Evolutionary conservation across 2,329 filamentous ascomycete species (phyloP).

Genomic region (Colletotrichum tabaci): DNA sequence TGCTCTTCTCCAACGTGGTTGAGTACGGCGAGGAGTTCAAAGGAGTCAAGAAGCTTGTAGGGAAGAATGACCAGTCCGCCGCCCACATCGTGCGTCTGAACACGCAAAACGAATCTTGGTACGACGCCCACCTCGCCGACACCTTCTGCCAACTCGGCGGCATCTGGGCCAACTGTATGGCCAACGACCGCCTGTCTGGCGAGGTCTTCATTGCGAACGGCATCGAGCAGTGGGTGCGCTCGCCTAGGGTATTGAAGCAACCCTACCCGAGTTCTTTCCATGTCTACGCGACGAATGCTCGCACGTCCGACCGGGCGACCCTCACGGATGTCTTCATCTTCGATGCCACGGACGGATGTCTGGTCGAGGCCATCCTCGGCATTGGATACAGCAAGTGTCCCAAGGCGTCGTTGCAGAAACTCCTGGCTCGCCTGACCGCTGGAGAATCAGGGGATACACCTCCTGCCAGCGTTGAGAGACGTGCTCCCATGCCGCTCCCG

Average conservation of each 20-base stretch:
- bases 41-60: slow-evolving; percentile 51
- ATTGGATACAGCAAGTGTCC: slow-evolving; percentile 36
- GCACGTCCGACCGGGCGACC: not conserved
- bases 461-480: not conserved
- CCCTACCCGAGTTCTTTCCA: slow-evolving; percentile 9
- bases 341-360: not conserved
- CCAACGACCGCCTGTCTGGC: slow-evolving; percentile 37
- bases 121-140: slow-evolving; percentile 50
- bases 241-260: slow-evolving; percentile 43
- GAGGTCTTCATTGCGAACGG: slow-evolving; percentile 54
- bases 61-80: slow-evolving; percentile 48
- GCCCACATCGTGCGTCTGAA: slow-evolving; percentile 47
- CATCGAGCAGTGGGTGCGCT: slow-evolving; percentile 52
- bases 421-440: slow-evolving; percentile 18
- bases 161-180: slow-evolving; percentile 55
- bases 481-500: not conserved
- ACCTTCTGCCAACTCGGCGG: slow-evolving; percentile 55
- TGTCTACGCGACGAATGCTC: slow-evolving; percentile 13
- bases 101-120: slow-evolving; percentile 43
- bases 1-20: not conserved
- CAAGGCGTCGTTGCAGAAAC: slow-evolving; percentile 28
- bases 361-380: slow-evolving; percentile 32
- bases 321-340: slow-evolving; percentile 2
- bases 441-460: not conserved
- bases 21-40: slow-evolving; percentile 45